These are phyloP conservation scores for Metschnikowia continentalis DNA, from an alignment of 805 yeast genomes.

Conservation along the genomic window DNA sequence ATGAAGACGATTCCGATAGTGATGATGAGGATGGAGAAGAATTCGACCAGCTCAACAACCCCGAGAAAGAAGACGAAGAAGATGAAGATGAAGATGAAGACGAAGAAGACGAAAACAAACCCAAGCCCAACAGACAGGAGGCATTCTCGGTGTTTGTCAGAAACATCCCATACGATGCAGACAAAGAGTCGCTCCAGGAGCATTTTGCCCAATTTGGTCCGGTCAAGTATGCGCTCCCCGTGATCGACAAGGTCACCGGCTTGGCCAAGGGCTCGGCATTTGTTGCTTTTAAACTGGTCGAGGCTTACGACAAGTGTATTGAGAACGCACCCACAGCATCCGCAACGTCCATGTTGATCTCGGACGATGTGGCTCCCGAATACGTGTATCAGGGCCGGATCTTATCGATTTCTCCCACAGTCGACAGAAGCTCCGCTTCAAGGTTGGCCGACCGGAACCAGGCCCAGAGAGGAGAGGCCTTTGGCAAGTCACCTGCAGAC, in stretches of 20 bases:
- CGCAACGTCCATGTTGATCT: conserved; percentile 64
- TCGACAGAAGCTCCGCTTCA: conserved; percentile 79
- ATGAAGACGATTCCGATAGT: conserved; percentile 26
- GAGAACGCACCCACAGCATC: conserved; percentile 70
- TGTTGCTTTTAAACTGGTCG: conserved; percentile 71
- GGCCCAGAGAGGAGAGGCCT: conserved; percentile 61
- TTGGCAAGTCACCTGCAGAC: conserved; percentile 78
- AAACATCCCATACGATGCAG: conserved; percentile 92
- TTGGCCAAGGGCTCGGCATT: conserved; percentile 93
- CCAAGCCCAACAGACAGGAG: conserved; percentile 59
- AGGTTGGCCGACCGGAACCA: conserved; percentile 70
- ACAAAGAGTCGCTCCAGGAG: conserved; percentile 66
- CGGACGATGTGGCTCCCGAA: conserved; percentile 86
- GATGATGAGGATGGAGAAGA: conserved; percentile 32
- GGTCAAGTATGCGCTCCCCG: conserved; percentile 90
- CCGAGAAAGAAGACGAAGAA: conserved; percentile 29
- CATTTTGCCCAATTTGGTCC: conserved; percentile 84
- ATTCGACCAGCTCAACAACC: conserved; percentile 22
- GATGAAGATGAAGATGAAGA: conserved; percentile 20
- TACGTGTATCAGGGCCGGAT: conserved; percentile 94
- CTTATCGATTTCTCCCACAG: conserved; percentile 76
- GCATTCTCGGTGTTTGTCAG: conserved; percentile 77
- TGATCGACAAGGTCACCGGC: conserved; percentile 78
- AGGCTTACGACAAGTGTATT: conserved; percentile 64
- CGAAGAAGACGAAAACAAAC: conserved; percentile 25